A percentile compares a stretch with the other conserved stretches of the same genome.
Evolutionary conservation across 192 early-diverging fungal genomes (phyloP).

Genomic region (Chytriomyces sp.): DNA sequence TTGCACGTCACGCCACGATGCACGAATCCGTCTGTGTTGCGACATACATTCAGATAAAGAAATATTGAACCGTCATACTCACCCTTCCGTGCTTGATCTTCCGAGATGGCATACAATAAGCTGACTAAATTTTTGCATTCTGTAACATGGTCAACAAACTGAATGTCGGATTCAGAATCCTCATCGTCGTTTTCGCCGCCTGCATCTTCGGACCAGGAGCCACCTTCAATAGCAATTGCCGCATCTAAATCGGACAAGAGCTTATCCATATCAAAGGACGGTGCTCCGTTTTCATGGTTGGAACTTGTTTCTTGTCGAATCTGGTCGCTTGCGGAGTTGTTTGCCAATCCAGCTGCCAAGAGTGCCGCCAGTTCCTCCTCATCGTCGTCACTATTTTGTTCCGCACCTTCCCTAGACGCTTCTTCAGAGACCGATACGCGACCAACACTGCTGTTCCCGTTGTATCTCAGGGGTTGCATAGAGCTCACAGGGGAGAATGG

Average conservation of each 20-base stretch:
- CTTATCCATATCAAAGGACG: conserved; percentile 9
- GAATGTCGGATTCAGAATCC: conserved; percentile 17
- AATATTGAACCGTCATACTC: conserved; percentile 6
- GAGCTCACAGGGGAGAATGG: too few species aligned
- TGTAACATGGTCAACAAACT: conserved; percentile 22
- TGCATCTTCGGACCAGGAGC: background rate
- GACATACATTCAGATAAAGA: background rate
- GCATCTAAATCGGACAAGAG: conserved; percentile 11
- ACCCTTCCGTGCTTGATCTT: conserved; percentile 87
- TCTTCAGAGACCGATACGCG: too few species aligned
- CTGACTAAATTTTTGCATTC: conserved; percentile 74
- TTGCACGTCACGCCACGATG: conserved; percentile 92
- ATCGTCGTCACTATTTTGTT: too few species aligned
- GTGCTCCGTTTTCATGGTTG: background rate
- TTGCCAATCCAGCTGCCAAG: too few species aligned
- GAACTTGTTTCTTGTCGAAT: too few species aligned
- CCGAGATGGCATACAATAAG: conserved; percentile 80
- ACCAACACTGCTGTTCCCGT: too few species aligned
- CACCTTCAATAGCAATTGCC: background rate
- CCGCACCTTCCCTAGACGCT: too few species aligned
- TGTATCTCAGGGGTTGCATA: too few species aligned
- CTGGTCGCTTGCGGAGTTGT: too few species aligned
- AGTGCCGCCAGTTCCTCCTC: too few species aligned
- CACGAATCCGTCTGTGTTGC: conserved; percentile 49
- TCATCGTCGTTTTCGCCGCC: conserved; percentile 23